Conservation (phyloP, 2,329 filamentous ascomycete genomes). For the Claviceps sp. region DNA sequence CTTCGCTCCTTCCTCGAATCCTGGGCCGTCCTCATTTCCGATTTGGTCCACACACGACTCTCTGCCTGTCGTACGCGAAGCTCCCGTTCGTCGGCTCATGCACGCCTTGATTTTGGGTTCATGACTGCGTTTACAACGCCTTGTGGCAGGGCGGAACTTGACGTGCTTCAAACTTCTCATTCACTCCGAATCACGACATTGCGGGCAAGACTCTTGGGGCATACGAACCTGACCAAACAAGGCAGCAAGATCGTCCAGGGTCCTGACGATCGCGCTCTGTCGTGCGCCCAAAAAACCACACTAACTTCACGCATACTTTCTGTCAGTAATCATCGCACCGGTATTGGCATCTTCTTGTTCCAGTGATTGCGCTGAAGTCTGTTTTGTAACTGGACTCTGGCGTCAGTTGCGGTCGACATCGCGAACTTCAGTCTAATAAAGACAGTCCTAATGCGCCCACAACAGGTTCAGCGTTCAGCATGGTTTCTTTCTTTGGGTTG, state of each 20-base stretch:
- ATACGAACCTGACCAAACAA: background rate
- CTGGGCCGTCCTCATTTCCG: background rate
- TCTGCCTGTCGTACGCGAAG: background rate
- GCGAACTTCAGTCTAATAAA: background rate
- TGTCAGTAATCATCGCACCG: background rate
- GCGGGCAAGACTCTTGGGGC: background rate
- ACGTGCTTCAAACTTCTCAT: background rate
- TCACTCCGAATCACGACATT: background rate
- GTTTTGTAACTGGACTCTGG: background rate
- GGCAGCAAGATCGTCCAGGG: background rate
- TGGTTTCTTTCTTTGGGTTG: slow-evolving; percentile 48
- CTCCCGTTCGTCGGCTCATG: background rate
- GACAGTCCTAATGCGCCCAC: background rate
- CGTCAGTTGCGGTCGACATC: background rate
- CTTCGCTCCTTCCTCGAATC: background rate
- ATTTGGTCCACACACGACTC: background rate
- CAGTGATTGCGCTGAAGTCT: background rate
- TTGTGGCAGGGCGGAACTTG: background rate
- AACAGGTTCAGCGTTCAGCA: slow-evolving; percentile 13
- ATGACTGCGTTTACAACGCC: background rate
- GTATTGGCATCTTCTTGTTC: background rate
- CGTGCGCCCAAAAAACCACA: background rate
- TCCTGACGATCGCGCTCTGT: background rate
- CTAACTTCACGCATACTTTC: background rate
- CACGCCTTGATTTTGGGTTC: background rate